A percentile compares a stretch with the other conserved stretches of the same genome.
Evolutionary conservation across 768 basidiomycete species (phyloP).

Genomic region (Tylopilus vinaceipallidus): DNA sequence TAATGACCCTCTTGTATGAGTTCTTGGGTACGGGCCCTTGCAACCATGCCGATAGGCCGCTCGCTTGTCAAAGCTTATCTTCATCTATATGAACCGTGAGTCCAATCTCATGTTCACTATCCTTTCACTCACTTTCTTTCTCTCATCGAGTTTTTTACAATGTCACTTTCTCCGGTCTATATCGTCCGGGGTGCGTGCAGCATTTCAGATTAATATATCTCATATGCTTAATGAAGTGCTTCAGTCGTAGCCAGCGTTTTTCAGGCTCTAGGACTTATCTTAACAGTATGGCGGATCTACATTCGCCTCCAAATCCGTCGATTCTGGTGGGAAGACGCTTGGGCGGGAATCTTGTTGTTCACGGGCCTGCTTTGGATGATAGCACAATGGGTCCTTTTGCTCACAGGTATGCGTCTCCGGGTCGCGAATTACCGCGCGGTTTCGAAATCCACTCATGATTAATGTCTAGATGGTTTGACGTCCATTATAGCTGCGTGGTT

Average conservation of each 20-base stretch:
- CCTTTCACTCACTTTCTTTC: not conserved
- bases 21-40: not conserved
- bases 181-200: conserved; percentile 6
- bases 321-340: conserved; percentile 23
- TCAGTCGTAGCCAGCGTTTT: conserved; percentile 11
- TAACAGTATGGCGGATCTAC: conserved; percentile 20
- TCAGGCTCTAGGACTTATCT: conserved; percentile 11
- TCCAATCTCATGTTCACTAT: not conserved
- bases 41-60: conserved; percentile 2
- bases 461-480: conserved; percentile 1
- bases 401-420: conserved; percentile 1
- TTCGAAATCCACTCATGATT: not conserved
- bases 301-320: conserved; percentile 15
- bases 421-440: not conserved
- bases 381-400: conserved; percentile 9
- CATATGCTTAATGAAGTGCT: not conserved
- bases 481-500: conserved; percentile 12
- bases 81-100: conserved; percentile 2
- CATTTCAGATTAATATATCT: not conserved
- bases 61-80: conserved; percentile 6
- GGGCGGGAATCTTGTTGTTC: conserved; percentile 11
- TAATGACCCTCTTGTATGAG: not conserved
- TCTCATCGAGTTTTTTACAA: not conserved
- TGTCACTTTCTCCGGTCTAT: not conserved
- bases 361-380: conserved; percentile 12